These are phyloP conservation scores for Lyophyllum semitale DNA, from an alignment of 768 basidiomycete genomes.

Conservation along the genomic window DNA sequence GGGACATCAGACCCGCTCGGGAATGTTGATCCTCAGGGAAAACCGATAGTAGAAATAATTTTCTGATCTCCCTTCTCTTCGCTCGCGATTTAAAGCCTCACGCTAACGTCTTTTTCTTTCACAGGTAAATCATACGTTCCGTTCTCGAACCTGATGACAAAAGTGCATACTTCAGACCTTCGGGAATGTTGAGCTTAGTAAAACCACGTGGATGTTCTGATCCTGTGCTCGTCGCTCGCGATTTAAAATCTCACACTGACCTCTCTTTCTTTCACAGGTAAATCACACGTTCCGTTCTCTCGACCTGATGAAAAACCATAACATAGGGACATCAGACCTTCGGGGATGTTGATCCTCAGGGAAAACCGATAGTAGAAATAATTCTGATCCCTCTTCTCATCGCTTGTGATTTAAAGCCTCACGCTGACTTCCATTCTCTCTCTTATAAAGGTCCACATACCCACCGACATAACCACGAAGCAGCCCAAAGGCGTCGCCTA, in stretches of 20 bases:
- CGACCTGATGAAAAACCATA: conserved; percentile 43
- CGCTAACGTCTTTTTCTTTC: background rate
- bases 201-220: no score
- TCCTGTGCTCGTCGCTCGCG: no score
- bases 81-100: no score
- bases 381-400: conserved; percentile 21
- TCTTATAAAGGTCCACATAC: conserved; percentile 46
- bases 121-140: no score
- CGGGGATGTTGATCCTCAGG: conserved; percentile 59
- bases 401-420: background rate
- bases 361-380: conserved; percentile 46
- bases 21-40: conserved; percentile 62
- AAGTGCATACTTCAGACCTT: no score
- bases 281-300: conserved; percentile 18
- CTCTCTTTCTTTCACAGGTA: conserved; percentile 37
- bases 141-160: no score
- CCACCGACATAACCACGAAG: conserved; percentile 44
- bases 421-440: background rate
- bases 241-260: no score
- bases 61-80: conserved; percentile 40
- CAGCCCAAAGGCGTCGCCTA: conserved; percentile 55
- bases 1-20: conserved; percentile 69
- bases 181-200: no score
- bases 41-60: conserved; percentile 60
- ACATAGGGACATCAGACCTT: conserved; percentile 71